phyloP scores from a whole-genome alignment of 805 yeast genomes.

The Kregervanrija delftensis region DNA sequence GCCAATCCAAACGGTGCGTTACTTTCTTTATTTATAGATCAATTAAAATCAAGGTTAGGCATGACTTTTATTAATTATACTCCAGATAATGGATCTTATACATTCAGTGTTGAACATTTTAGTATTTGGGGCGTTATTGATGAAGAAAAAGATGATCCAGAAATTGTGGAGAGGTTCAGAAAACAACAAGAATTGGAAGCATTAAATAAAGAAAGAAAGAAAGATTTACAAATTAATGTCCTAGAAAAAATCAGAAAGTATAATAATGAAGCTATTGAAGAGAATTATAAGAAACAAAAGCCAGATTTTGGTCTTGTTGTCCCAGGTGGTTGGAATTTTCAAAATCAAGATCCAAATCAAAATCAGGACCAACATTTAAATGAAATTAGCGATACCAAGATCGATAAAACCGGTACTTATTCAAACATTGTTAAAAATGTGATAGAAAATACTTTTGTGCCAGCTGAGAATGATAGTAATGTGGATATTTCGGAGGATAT shows the following conservation, averaged over 20 bases:
- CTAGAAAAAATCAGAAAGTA: slow-evolving; percentile 17
- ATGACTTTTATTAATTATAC: slow-evolving; percentile 79
- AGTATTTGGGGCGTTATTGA: slow-evolving; percentile 89
- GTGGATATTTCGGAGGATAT: slow-evolving; percentile 3
- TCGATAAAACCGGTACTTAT: too few species aligned
- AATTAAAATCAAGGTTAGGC: slow-evolving; percentile 48
- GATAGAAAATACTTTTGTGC: too few species aligned
- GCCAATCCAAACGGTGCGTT: slow-evolving; percentile 20
- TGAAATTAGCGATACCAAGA: too few species aligned
- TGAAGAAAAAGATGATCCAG: slow-evolving; percentile 52
- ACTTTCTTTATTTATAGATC: background rate
- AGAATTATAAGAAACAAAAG: slow-evolving; percentile 25
- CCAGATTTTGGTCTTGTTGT: slow-evolving; percentile 10
- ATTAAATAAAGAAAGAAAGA: slow-evolving; percentile 14
- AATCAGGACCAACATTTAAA: too few species aligned
- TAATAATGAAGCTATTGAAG: slow-evolving; percentile 6
- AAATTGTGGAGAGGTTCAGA: slow-evolving; percentile 27
- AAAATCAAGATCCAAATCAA: too few species aligned
- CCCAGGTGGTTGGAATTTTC: slow-evolving; percentile 28
- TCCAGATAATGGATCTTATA: slow-evolving; percentile 68
- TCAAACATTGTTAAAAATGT: too few species aligned
- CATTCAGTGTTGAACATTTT: slow-evolving; percentile 82
- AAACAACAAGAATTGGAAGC: slow-evolving; percentile 21
- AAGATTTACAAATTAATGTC: slow-evolving; percentile 12
- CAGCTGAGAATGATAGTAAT: slow-evolving; percentile 12